Evolutionary conservation across 768 basidiomycete species (phyloP).

Genomic region (Kwoniella sp.): DNA sequence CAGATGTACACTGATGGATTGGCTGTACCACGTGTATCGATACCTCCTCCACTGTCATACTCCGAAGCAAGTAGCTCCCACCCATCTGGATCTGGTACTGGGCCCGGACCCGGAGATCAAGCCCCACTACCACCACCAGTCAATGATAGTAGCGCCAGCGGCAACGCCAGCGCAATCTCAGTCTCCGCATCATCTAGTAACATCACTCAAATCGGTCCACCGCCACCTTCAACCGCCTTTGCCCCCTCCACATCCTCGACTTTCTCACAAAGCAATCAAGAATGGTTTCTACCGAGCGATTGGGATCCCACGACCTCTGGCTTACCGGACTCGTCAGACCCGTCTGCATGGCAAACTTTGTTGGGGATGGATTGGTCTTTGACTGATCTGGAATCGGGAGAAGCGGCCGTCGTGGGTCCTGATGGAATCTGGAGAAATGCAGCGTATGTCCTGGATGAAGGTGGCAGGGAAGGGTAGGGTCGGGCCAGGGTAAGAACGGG

Average conservation of each 20-base stretch:
- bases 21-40: not conserved
- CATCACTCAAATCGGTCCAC: not conserved
- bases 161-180: too few species aligned
- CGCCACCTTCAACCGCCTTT: not conserved
- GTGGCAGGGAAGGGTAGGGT: not conserved
- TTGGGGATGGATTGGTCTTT: slow-evolving; percentile 9
- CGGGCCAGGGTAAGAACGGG: too few species aligned
- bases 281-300: slow-evolving; percentile 20
- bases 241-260: not conserved
- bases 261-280: not conserved
- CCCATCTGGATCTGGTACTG: not conserved
- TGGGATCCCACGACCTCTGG: slow-evolving; percentile 25
- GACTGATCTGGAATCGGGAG: slow-evolving; percentile 8
- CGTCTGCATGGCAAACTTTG: slow-evolving; percentile 17
- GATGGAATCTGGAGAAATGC: slow-evolving; percentile 4
- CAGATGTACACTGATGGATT: too few species aligned
- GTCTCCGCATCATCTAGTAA: too few species aligned
- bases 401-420: not conserved
- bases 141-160: too few species aligned
- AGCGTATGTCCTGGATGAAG: not conserved
- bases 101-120: too few species aligned
- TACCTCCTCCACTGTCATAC: not conserved
- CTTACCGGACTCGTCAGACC: slow-evolving; percentile 19
- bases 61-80: not conserved
- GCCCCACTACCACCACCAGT: too few species aligned